These are phyloP conservation scores for Apiotrichum brassicae DNA, from an alignment of 1,284 basidiomycete genomes.

Conservation along the genomic window DNA sequence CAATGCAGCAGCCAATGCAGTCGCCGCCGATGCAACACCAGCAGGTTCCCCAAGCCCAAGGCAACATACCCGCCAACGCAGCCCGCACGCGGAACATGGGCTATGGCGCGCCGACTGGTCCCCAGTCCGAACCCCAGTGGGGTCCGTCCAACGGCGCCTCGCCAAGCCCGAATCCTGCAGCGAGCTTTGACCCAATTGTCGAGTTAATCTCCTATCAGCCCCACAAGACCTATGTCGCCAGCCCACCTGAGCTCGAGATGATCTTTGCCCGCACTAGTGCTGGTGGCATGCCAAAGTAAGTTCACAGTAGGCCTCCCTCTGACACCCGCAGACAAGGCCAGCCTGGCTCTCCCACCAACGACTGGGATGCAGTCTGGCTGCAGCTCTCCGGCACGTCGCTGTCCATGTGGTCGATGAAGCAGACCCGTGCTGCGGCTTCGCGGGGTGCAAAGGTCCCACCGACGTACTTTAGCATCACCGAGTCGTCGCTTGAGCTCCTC, in stretches of 20 bases:
- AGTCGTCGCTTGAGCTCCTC: constrained; percentile 51
- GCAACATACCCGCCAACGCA: constrained; percentile 55
- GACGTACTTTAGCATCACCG: constrained; percentile 44
- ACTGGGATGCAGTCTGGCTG: constrained; percentile 89
- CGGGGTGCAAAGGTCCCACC: constrained; percentile 44
- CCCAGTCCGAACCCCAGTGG: constrained; percentile 7
- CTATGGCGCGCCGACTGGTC: no score
- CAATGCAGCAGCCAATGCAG: neutral
- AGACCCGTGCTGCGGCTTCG: constrained; percentile 43
- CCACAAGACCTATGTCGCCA: constrained; percentile 47
- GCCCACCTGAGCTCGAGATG: constrained; percentile 47
- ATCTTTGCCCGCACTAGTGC: constrained; percentile 46
- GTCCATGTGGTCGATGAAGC: constrained; percentile 52
- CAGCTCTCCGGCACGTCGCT: constrained; percentile 89
- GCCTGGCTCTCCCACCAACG: constrained; percentile 71
- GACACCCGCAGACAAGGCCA: constrained; percentile 57
- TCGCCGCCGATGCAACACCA: neutral
- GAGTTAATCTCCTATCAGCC: constrained; percentile 44
- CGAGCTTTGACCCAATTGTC: constrained; percentile 37
- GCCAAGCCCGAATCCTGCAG: neutral
- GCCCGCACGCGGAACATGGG: constrained; percentile 36
- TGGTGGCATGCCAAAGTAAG: constrained; percentile 45
- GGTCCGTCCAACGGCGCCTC: neutral
- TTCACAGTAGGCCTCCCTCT: neutral
- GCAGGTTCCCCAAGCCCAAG: constrained; percentile 35